Base-by-base conservation (phyloP, 495 filamentous ascomycete species). In the Halenospora varia region DNA sequence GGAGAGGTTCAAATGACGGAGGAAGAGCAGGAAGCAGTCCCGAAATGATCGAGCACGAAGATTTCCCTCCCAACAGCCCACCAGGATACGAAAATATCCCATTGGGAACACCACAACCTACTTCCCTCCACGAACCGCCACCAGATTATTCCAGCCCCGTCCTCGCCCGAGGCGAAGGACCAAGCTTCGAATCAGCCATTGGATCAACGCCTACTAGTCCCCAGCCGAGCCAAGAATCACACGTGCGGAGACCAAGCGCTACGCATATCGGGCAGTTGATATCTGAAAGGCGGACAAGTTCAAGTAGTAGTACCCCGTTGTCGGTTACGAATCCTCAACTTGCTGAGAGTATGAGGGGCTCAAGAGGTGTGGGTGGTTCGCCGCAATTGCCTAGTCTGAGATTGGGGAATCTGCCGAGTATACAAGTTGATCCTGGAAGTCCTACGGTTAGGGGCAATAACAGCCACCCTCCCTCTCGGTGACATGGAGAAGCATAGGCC, bases 21-120 rank as follows among this genome's bases (percentile, higher is more conserved):
- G 54, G 50, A n/a, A 44, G 60, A 56, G 65, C 62, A 26, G 62
- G 61, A 48, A 66, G 64, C 35, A 63, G 61, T 48, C 64, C 64
- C 10, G 64, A 66, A 48, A 61, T 66, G 65, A 59, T 71, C 63
- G 59, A 64, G 51, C 39, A 65, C 65, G 47, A 68, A 57, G 65
- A 73, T 56, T 73, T 83, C 67, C 78, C 78, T 6, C 73, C 70
- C 2, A 55, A 68, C 53, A 59, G 54, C 20, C 75, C 76, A 1
- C 80, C 80, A 0, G 78, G 72, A 15, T 82, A 82, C 60, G 80
- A 82, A 55, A 77, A 82, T 45, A 77, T 82, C 3, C 77, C 74
- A 55, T 57, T 82, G 23, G 74, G 74, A 41, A 68, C 51, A 56
- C 64, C 26, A 53, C 45, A 48, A 64, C 68, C 68, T 11, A 45